A percentile compares a stretch with the other conserved stretches of the same genome.
These are phyloP conservation scores for Rhododendron simsii DNA, from an alignment of 148 eudicot genomes.

Conservation along the genomic window DNA sequence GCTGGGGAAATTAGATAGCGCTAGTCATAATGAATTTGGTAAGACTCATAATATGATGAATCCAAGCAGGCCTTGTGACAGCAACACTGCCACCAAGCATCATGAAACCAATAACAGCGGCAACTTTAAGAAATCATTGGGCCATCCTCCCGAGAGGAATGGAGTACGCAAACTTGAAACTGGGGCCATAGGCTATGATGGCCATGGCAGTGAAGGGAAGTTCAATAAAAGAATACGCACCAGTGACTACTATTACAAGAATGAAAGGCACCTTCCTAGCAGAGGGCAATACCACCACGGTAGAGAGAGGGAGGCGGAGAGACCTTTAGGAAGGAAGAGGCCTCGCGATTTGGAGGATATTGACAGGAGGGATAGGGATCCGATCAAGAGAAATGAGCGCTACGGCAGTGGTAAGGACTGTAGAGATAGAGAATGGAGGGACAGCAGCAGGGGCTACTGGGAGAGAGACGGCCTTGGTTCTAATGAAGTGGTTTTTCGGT, in stretches of 20 bases:
- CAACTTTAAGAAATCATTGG: constrained; percentile 12
- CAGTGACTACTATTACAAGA: constrained; percentile 30
- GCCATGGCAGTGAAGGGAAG: constrained; percentile 27
- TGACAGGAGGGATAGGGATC: constrained; percentile 43
- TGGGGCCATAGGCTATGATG: constrained; percentile 11
- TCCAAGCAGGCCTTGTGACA: neutral
- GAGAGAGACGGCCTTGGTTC: constrained; percentile 69
- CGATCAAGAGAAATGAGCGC: constrained; percentile 42
- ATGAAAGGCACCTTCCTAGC: constrained; percentile 27
- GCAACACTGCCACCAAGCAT: neutral
- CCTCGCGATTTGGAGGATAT: constrained; percentile 45
- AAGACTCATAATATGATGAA: neutral
- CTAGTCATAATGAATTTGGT: neutral
- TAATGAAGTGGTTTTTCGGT: constrained; percentile 68
- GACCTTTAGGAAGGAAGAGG: constrained; percentile 41
- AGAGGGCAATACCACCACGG: constrained; percentile 17
- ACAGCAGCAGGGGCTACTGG: constrained; percentile 82
- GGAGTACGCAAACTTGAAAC: constrained; percentile 2
- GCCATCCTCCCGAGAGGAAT: constrained; percentile 6
- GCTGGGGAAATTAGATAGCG: neutral
- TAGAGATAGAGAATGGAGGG: constrained; percentile 62
- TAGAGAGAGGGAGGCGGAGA: constrained; percentile 24
- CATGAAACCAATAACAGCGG: neutral
- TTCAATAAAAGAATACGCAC: constrained; percentile 34
- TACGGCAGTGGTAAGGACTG: constrained; percentile 37